Conservation (phyloP, 2,329 filamentous ascomycete species). For the Blastomyces parvus region DNA sequence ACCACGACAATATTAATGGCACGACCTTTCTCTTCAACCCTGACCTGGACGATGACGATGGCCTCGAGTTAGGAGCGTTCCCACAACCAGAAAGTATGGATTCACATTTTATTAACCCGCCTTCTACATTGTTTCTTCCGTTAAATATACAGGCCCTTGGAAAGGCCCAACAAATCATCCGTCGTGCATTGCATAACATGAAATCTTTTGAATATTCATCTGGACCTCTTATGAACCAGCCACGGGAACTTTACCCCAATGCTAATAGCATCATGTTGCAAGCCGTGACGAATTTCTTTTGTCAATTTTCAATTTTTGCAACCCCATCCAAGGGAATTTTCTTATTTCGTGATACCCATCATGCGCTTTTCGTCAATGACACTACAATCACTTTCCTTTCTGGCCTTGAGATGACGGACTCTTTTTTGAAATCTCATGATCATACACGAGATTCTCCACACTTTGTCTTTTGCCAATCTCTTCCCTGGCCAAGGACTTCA, state of each 20-base stretch:
- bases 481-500: not conserved
- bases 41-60: constrained; percentile 9
- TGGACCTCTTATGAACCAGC: not conserved
- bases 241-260: not conserved
- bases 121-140: constrained; percentile 8
- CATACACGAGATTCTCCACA: not conserved
- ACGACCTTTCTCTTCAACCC: not conserved
- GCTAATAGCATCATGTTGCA: constrained; percentile 1
- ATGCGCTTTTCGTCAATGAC: constrained; percentile 5
- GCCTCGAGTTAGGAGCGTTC: constrained; percentile 8
- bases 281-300: not conserved
- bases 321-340: not conserved
- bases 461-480: not conserved
- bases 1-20: not conserved
- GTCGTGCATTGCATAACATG: not conserved
- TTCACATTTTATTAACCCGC: constrained; percentile 10
- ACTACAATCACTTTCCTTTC: constrained; percentile 3
- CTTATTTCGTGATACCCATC: not conserved
- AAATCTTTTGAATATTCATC: not conserved
- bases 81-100: constrained; percentile 17
- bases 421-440: not conserved
- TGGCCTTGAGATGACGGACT: constrained; percentile 1
- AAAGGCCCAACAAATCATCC: constrained; percentile 1
- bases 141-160: constrained; percentile 1
- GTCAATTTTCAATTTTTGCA: not conserved